Percentiles rank a stretch among this genome's conserved stretches.
Evolutionary conservation across 495 filamentous ascomycete genomes (phyloP).

Genomic region (Lichenothelia convexa): DNA sequence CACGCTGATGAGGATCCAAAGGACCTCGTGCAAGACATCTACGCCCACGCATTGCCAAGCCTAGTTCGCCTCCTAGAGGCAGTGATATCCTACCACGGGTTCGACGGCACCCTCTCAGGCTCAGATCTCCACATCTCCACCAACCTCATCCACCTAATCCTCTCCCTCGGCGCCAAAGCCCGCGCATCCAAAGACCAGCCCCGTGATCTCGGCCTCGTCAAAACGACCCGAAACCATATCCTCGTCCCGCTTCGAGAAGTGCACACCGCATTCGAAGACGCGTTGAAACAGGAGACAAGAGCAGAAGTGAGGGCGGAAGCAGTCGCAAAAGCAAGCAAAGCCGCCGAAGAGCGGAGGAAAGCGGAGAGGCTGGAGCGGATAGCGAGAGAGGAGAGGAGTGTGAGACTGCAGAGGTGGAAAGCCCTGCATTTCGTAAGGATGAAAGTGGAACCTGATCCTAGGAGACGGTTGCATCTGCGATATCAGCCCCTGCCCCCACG

Average conservation of each 20-base stretch:
- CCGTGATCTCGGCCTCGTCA: slow-evolving; percentile 2
- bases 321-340: slow-evolving; percentile 3
- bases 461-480: background rate
- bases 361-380: no score
- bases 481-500: slow-evolving; percentile 1
- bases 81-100: slow-evolving; percentile 3
- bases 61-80: slow-evolving; percentile 4
- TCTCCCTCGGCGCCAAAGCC: slow-evolving; percentile 2
- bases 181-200: slow-evolving; percentile 3
- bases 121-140: slow-evolving; percentile 1
- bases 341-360: background rate
- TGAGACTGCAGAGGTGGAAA: slow-evolving; percentile 4
- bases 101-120: background rate
- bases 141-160: slow-evolving; percentile 2
- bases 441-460: slow-evolving; percentile 3
- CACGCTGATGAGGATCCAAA: background rate
- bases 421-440: slow-evolving; percentile 6
- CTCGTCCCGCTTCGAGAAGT: slow-evolving; percentile 5
- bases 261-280: background rate
- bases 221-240: slow-evolving; percentile 4
- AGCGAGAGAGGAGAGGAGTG: background rate
- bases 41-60: slow-evolving; percentile 7
- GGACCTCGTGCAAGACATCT: slow-evolving; percentile 4
- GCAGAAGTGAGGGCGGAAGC: slow-evolving; percentile 1
- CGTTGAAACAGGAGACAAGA: background rate